These are phyloP conservation scores for Alternaria dauci DNA, from an alignment of 2,329 filamentous ascomycete genomes.

Conservation along the genomic window DNA sequence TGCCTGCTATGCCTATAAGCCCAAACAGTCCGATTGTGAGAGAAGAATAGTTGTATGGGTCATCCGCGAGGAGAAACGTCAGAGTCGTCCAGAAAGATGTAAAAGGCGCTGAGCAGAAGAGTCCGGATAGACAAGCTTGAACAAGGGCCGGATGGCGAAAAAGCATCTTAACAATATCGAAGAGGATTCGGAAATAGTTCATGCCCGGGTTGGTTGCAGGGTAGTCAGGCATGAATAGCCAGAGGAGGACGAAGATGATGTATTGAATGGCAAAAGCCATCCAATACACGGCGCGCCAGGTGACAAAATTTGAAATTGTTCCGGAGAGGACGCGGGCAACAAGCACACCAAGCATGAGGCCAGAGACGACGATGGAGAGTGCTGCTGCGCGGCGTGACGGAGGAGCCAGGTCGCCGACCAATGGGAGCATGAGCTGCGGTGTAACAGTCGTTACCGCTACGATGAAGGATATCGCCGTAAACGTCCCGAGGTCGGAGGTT, in stretches of 20 bases:
- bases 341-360: slow-evolving; percentile 77
- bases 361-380: slow-evolving; percentile 77
- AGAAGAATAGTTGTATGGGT: slow-evolving; percentile 73
- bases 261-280: slow-evolving; percentile 76
- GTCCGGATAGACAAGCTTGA: slow-evolving; percentile 72
- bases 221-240: slow-evolving; percentile 81
- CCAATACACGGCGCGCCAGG: slow-evolving; percentile 84
- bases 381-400: slow-evolving; percentile 71
- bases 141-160: slow-evolving; percentile 72
- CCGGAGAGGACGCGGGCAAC: slow-evolving; percentile 79
- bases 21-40: slow-evolving; percentile 80
- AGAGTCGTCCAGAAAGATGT: slow-evolving; percentile 78
- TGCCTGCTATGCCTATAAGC: slow-evolving; percentile 75
- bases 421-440: slow-evolving; percentile 76
- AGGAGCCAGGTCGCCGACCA: slow-evolving; percentile 81
- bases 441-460: slow-evolving; percentile 82
- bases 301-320: slow-evolving; percentile 74
- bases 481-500: slow-evolving; percentile 69
- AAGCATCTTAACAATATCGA: slow-evolving; percentile 70
- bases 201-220: slow-evolving; percentile 75
- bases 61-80: slow-evolving; percentile 77
- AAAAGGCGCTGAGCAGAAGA: slow-evolving; percentile 69
- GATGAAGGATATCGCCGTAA: slow-evolving; percentile 75
- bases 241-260: slow-evolving; percentile 70
- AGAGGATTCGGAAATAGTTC: slow-evolving; percentile 71